phyloP scores from a whole-genome alignment of 768 basidiomycete species.

The Hebeloma cylindrosporum region DNA sequence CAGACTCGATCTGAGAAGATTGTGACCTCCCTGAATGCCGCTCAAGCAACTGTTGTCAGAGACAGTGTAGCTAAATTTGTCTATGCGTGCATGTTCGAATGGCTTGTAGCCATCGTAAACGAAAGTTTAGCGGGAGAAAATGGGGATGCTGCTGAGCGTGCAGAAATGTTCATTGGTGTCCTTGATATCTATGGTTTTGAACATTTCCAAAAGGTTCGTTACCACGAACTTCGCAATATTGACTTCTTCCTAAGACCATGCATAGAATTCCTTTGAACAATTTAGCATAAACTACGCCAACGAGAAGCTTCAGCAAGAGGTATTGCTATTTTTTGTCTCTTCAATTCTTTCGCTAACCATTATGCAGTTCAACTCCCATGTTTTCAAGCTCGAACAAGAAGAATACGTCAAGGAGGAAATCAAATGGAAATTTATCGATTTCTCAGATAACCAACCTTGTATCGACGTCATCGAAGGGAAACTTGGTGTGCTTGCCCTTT shows the following conservation, averaged over 20 bases:
- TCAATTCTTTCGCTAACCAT: conserved; percentile 7
- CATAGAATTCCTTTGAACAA: conserved; percentile 93
- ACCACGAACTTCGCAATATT: neutral
- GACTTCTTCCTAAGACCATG: conserved; percentile 15
- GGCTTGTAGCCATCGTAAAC: conserved; percentile 96
- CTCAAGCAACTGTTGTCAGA: conserved; percentile 90
- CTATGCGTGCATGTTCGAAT: conserved; percentile 98
- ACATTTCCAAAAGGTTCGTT: conserved; percentile 88
- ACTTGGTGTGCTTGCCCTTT: conserved; percentile 88
- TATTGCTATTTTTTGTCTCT: conserved; percentile 26
- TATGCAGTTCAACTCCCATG: conserved; percentile 93
- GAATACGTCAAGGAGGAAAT: conserved; percentile 99
- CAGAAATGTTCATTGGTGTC: conserved; percentile 99
- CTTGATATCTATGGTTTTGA: conserved; percentile 98
- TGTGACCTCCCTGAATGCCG: conserved; percentile 77
- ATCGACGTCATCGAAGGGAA: conserved; percentile 98
- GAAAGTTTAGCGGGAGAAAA: conserved; percentile 96
- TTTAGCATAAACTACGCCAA: conserved; percentile 99
- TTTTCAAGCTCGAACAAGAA: conserved; percentile 98
- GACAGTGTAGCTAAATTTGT: conserved; percentile 99
- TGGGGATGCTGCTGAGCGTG: conserved; percentile 83
- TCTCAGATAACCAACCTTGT: conserved; percentile 98
- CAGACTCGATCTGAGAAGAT: conserved; percentile 95
- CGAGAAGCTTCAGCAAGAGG: conserved; percentile 97
- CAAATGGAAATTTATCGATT: conserved; percentile 99